Evolutionary conservation across 2,329 filamentous ascomycete species (phyloP).

Genomic region (Scleromitrula shiraiana): DNA sequence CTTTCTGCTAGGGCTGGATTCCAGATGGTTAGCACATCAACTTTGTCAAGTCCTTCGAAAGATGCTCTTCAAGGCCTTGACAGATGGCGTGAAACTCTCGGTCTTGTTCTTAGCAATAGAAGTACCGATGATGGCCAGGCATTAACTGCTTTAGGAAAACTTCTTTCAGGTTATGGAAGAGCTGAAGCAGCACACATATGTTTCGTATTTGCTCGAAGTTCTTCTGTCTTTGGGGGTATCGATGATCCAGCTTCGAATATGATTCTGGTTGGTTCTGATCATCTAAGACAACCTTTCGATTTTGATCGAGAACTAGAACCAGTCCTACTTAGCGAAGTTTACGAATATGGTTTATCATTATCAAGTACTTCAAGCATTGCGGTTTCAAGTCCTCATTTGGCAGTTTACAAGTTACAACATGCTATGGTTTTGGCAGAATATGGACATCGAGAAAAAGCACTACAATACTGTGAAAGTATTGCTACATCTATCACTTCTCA

Average conservation of each 20-base stretch:
- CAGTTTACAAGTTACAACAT: slow-evolving; percentile 86
- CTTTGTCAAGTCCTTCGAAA: slow-evolving; percentile 50
- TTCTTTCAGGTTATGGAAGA: slow-evolving; percentile 78
- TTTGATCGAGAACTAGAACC: slow-evolving; percentile 76
- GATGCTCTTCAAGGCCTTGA: slow-evolving; percentile 80
- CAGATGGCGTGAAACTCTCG: slow-evolving; percentile 87
- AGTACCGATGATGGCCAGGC: slow-evolving; percentile 72
- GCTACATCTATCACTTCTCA: slow-evolving; percentile 66
- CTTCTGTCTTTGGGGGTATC: slow-evolving; percentile 67
- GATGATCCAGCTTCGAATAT: slow-evolving; percentile 76
- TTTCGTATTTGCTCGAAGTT: slow-evolving; percentile 72
- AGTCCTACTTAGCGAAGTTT: slow-evolving; percentile 90
- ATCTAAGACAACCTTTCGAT: slow-evolving; percentile 60
- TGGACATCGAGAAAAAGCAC: slow-evolving; percentile 72
- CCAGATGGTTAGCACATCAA: slow-evolving; percentile 76
- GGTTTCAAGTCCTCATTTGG: slow-evolving; percentile 67
- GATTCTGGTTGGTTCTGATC: slow-evolving; percentile 79
- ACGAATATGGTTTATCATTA: slow-evolving; percentile 80
- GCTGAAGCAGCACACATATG: slow-evolving; percentile 91
- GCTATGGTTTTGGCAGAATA: slow-evolving; percentile 77
- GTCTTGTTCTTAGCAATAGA: slow-evolving; percentile 80
- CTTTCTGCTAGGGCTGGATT: slow-evolving; percentile 86
- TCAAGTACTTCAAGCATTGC: slow-evolving; percentile 46
- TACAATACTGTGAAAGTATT: slow-evolving; percentile 87
- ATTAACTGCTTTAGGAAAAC: slow-evolving; percentile 68